Evolutionary conservation across 495 filamentous ascomycete genomes (phyloP), one percentile per base, ranked within the genome.

Genomic region (Penicillium subrubescens): DNA sequence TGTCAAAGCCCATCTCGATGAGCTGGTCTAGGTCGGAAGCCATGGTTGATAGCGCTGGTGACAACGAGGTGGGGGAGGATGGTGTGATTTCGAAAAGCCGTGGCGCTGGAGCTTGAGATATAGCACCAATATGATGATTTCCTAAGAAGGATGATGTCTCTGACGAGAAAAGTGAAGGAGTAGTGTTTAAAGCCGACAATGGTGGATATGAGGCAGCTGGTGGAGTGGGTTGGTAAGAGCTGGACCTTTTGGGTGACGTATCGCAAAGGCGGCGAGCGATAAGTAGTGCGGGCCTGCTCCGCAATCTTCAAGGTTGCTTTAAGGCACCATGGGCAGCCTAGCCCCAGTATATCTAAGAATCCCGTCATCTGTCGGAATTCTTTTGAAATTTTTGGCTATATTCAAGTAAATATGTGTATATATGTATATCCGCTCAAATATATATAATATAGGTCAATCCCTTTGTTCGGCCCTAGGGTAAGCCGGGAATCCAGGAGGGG

Each of bases 1-100:
- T 83, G 63, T 96, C 92, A 67, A 99, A 99, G 70, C 95, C 95
- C 94, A 98, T 97, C 59, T 96, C 93, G 68, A 96, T 73, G 72
- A 99, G 89, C 69, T 88, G 82, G 14, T 94, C 86, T 19, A 96
- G 82, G 71, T 96, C 91, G 41, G 89, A 84, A 33, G 83, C 83
- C 89, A 91, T 93, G 66, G 67, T 85, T 46, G 6, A 23, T 17
- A 34, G 14, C 41, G 50, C 48, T 67, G 57, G 29, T 25, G 25
- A 35, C 31, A 25, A 33, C 46, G 35, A 37, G 60, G 29, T 27
- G 58, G 39, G 57, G 37, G 27, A 52, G 53, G 41, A 19, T 17
- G 53, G 37, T 25, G 21, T 12, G 61, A 31, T 39, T 27, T 25
- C 46, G 15, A 29, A 10, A 23, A 57, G 41, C 5, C 14, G 33